A percentile compares a stretch with the other conserved stretches of the same genome.
These are phyloP conservation scores for Pyrenophora graminea DNA, from an alignment of 2,329 filamentous ascomycete genomes.

Conservation along the genomic window DNA sequence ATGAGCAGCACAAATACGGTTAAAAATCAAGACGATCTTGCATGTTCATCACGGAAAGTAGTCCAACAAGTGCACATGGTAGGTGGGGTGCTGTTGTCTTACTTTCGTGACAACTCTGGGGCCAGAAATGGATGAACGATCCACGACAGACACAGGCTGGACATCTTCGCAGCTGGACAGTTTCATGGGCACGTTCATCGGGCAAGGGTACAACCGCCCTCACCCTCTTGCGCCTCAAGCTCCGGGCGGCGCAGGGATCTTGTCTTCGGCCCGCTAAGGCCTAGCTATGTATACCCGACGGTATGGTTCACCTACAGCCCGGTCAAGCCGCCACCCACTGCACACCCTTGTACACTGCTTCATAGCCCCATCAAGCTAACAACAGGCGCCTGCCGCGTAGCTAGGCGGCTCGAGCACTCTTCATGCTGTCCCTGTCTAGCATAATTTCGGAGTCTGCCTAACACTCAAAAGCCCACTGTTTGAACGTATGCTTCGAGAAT, in stretches of 20 bases:
- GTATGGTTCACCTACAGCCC: slow-evolving; percentile 28
- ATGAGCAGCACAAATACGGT: slow-evolving; percentile 11
- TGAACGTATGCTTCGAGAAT: slow-evolving; percentile 31
- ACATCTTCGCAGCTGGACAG: slow-evolving; percentile 8
- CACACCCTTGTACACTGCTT: slow-evolving; percentile 11
- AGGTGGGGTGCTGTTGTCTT: slow-evolving; percentile 28
- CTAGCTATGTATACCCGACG: slow-evolving; percentile 30
- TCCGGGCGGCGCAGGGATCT: slow-evolving; percentile 31
- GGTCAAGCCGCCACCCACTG: slow-evolving; percentile 26
- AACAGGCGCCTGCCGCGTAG: slow-evolving; percentile 44
- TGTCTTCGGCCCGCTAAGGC: slow-evolving; percentile 41
- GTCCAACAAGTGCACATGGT: slow-evolving; percentile 18
- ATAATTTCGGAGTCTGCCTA: slow-evolving; percentile 47
- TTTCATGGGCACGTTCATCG: slow-evolving; percentile 16
- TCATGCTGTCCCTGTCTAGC: slow-evolving; percentile 32
- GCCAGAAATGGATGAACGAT: slow-evolving; percentile 23
- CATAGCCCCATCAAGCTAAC: slow-evolving; percentile 40
- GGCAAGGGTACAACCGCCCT: slow-evolving; percentile 25
- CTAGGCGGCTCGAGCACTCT: slow-evolving; percentile 37
- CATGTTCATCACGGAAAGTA: slow-evolving; percentile 14
- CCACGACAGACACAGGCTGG: slow-evolving; percentile 20
- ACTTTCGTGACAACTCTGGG: slow-evolving; percentile 16
- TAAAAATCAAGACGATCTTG: slow-evolving; percentile 18
- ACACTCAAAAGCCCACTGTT: slow-evolving; percentile 38
- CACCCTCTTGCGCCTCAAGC: slow-evolving; percentile 35